phyloP scores from a whole-genome alignment of 202 grass and related monocot species.

The Digitaria exilis region DNA sequence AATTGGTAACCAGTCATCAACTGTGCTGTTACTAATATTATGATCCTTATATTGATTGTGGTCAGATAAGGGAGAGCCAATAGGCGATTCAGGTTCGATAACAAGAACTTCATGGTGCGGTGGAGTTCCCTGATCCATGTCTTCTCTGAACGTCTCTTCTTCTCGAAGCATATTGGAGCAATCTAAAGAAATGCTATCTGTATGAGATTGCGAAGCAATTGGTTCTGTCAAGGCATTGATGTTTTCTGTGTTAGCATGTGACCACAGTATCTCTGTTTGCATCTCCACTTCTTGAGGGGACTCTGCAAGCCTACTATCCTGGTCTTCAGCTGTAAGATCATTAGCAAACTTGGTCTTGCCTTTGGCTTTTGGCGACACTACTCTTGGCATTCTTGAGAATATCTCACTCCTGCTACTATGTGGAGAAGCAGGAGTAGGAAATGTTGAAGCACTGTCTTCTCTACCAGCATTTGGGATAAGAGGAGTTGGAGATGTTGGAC shows the following conservation, averaged over 20 bases:
- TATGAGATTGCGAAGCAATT: constrained; percentile 26
- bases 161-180: constrained; percentile 37
- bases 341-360: constrained; percentile 24
- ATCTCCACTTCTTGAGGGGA: constrained; percentile 1
- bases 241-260: constrained; percentile 36
- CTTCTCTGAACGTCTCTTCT: constrained; percentile 34
- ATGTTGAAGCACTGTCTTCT: constrained; percentile 33
- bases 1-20: constrained; percentile 32
- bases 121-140: constrained; percentile 44
- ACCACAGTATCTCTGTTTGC: constrained; percentile 12
- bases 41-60: constrained; percentile 14
- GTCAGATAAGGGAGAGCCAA: constrained; percentile 2
- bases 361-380: constrained; percentile 44
- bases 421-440: constrained; percentile 35
- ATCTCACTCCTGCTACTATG: constrained; percentile 22
- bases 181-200: constrained; percentile 29
- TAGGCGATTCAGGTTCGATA: constrained; percentile 29
- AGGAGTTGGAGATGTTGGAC: constrained; percentile 43
- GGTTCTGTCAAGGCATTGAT: constrained; percentile 22
- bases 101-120: constrained; percentile 19
- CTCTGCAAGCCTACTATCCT: constrained; percentile 12
- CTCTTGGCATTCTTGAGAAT: constrained; percentile 35
- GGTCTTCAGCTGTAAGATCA: constrained; percentile 41
- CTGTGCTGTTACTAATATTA: constrained; percentile 6
- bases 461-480: constrained; percentile 14